Evolutionary conservation across 768 basidiomycete species (phyloP).

Genomic region (Termitomyces eurrhizus): DNA sequence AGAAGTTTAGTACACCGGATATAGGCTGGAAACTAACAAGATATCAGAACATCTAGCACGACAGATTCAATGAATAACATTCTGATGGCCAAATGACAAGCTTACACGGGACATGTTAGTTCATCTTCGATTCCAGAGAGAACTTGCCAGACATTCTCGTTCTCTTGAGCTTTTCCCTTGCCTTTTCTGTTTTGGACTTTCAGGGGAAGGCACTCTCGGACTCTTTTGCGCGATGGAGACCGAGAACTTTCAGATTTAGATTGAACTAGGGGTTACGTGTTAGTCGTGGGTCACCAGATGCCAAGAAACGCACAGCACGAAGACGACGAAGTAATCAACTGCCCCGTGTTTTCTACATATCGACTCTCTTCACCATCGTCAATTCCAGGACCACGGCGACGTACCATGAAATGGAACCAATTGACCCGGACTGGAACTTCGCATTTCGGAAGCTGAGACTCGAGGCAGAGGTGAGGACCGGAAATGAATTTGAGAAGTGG

Average conservation of each 20-base stretch:
- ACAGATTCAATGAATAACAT: conserved; percentile 2
- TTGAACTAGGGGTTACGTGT: background rate
- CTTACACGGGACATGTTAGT: conserved; percentile 70
- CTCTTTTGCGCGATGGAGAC: conserved; percentile 11
- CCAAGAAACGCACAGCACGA: conserved; percentile 1
- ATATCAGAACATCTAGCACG: conserved; percentile 62
- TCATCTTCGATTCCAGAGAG: conserved; percentile 59
- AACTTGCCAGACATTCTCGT: conserved; percentile 20
- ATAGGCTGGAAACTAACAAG: conserved; percentile 40
- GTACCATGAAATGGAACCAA: conserved; percentile 7
- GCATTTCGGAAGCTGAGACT: conserved; percentile 7
- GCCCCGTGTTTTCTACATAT: conserved; percentile 6
- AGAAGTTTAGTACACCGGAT: background rate
- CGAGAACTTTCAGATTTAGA: background rate
- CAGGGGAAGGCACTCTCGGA: conserved; percentile 9
- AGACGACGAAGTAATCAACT: conserved; percentile 1
- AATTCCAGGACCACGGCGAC: conserved; percentile 1
- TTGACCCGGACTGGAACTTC: background rate
- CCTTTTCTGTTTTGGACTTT: conserved; percentile 34
- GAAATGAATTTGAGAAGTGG: background rate
- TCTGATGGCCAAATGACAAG: conserved; percentile 11
- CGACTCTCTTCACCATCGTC: background rate
- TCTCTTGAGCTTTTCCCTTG: conserved; percentile 33
- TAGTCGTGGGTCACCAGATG: background rate
- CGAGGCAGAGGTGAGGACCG: conserved; percentile 14